These are phyloP conservation scores for Globisporangium orthogonon DNA, from an alignment of 352 stramenopile genomes.

Conservation along the genomic window DNA sequence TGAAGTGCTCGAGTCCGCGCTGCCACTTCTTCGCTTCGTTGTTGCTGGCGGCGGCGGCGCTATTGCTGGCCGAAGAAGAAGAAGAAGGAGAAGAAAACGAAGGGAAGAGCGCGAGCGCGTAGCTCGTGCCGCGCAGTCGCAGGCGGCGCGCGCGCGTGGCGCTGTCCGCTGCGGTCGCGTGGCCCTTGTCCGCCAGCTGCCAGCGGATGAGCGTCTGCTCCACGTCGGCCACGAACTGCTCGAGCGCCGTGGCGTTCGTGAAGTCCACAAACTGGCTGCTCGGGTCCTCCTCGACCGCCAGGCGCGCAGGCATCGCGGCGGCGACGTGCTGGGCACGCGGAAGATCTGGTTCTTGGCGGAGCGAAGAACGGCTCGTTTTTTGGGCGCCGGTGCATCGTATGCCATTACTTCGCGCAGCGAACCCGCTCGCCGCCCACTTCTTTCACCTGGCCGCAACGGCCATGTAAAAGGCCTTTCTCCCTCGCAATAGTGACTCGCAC, in stretches of 20 bases:
- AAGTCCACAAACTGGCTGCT: slow-evolving; percentile 85
- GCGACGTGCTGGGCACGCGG: too few relatives aligned
- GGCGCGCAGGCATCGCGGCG: too few relatives aligned
- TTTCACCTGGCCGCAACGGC: too few relatives aligned
- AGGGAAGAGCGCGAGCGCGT: background rate
- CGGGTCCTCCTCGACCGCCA: slow-evolving; percentile 79
- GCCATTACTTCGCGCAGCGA: too few relatives aligned
- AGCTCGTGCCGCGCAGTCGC: background rate
- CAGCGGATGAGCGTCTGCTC: slow-evolving; percentile 71
- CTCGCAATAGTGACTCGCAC: too few relatives aligned
- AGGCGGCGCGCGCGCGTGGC: background rate
- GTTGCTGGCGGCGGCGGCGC: background rate
- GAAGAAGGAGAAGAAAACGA: too few relatives aligned
- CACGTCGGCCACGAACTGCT: slow-evolving; percentile 73
- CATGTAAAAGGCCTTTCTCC: too few relatives aligned
- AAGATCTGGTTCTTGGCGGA: too few relatives aligned
- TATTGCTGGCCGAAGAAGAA: background rate
- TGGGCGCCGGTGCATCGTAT: too few relatives aligned
- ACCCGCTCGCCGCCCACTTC: too few relatives aligned
- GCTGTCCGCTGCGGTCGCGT: slow-evolving; percentile 31
- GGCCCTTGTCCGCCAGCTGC: slow-evolving; percentile 58
- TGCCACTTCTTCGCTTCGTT: slow-evolving; percentile 32
- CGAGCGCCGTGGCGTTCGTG: slow-evolving; percentile 73
- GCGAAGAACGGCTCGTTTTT: too few relatives aligned
- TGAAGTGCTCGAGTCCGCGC: slow-evolving; percentile 68